Percentiles rank a stretch among this genome's conserved stretches.
phyloP scores from a whole-genome alignment of 352 stramenopile species.

The Globisporangium apiculatum region DNA sequence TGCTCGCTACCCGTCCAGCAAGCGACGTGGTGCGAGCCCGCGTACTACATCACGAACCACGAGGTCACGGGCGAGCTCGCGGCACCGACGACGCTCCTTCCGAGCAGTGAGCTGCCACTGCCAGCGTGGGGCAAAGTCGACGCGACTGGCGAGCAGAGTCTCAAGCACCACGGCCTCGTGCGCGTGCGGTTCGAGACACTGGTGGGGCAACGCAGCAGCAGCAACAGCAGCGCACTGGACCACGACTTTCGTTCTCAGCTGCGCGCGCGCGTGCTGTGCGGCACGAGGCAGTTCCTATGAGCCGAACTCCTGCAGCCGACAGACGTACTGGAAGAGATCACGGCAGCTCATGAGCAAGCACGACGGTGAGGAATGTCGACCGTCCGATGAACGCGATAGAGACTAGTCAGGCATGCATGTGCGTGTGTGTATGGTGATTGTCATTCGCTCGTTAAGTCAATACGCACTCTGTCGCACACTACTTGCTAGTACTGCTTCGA shows the following conservation, averaged over 20 bases:
- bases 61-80: slow-evolving; percentile 5
- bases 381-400: too few species aligned
- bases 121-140: slow-evolving; percentile 42
- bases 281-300: slow-evolving; percentile 26
- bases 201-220: slow-evolving; percentile 4
- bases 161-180: slow-evolving; percentile 56
- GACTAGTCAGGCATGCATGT: too few species aligned
- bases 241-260: slow-evolving; percentile 16
- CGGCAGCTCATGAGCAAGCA: too few species aligned
- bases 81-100: slow-evolving; percentile 2
- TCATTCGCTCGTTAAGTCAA: too few species aligned
- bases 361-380: too few species aligned
- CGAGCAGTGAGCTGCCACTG: slow-evolving; percentile 22
- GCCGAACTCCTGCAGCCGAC: too few species aligned
- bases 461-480: too few species aligned
- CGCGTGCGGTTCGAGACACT: slow-evolving; percentile 32
- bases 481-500: too few species aligned
- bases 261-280: slow-evolving; percentile 26
- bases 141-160: slow-evolving; percentile 43
- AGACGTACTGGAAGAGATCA: too few species aligned
- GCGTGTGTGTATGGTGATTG: too few species aligned
- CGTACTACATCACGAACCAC: slow-evolving; percentile 16
- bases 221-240: background rate
- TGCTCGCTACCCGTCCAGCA: slow-evolving; percentile 5
- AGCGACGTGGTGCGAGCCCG: slow-evolving; percentile 23